Conservation (phyloP, 495 filamentous ascomycete species). For the Pyrenula aspistea region DNA sequence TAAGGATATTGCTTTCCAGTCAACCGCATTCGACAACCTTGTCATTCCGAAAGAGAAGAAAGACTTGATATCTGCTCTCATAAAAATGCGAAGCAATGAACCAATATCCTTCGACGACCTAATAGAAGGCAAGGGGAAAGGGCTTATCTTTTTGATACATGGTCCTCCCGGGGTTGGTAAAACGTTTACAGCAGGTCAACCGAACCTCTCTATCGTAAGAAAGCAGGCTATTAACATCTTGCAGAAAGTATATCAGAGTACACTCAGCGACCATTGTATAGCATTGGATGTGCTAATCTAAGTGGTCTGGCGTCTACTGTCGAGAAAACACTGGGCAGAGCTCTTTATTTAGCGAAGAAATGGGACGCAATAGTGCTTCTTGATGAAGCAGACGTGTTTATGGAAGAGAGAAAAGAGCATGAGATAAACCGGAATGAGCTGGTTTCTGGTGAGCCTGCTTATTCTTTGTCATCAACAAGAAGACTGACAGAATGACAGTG, state of each 20-base stretch:
- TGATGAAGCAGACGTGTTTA: constrained; percentile 47
- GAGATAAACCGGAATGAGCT: constrained; percentile 37
- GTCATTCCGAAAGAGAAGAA: neutral
- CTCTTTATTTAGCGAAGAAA: neutral
- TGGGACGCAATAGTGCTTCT: constrained; percentile 20
- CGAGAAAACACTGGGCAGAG: neutral
- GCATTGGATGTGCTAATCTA: neutral
- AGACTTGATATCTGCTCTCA: neutral
- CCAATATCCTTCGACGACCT: neutral
- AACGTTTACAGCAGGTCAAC: neutral
- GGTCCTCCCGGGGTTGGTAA: neutral
- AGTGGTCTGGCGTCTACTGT: neutral
- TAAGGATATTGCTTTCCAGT: neutral
- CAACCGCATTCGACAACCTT: neutral
- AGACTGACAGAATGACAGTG: too few relatives aligned
- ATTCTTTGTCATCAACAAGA: neutral
- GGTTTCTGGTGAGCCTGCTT: constrained; percentile 11
- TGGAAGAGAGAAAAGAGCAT: constrained; percentile 23
- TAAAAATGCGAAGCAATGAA: neutral
- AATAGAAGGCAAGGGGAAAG: neutral
- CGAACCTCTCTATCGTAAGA: neutral
- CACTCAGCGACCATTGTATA: neutral
- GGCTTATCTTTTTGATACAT: neutral
- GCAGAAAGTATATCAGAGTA: neutral
- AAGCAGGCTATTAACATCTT: too few relatives aligned